These are phyloP conservation scores for Solanum acaule DNA, from an alignment of 257 asterid genomes.

Conservation along the genomic window DNA sequence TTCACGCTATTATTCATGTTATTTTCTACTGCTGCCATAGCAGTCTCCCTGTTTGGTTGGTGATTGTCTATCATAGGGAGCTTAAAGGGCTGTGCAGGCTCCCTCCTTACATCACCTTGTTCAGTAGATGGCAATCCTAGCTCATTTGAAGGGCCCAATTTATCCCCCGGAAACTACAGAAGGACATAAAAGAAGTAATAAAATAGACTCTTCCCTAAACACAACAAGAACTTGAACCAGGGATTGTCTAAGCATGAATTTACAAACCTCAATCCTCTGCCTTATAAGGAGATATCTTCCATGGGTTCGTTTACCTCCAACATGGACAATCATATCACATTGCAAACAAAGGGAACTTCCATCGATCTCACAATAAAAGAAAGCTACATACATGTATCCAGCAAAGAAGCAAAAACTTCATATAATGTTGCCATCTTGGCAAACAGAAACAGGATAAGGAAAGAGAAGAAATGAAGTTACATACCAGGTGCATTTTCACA, in stretches of 20 bases:
- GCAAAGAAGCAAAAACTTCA: not conserved
- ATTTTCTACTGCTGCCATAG: constrained; percentile 16
- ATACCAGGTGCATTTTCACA: constrained; percentile 93
- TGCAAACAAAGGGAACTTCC: constrained; percentile 93
- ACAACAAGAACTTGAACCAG: not conserved
- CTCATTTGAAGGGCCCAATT: constrained; percentile 34
- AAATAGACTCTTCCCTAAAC: not conserved
- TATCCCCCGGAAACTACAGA: constrained; percentile 82
- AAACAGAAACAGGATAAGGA: not conserved
- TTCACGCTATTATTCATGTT: constrained; percentile 20
- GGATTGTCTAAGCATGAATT: constrained; percentile 3
- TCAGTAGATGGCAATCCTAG: constrained; percentile 34
- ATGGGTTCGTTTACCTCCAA: constrained; percentile 95
- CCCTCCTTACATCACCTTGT: constrained; percentile 32
- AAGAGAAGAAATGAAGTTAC: constrained; percentile 11
- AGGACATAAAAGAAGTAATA: constrained; percentile 5
- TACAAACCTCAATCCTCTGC: constrained; percentile 94
- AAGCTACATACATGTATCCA: constrained; percentile 48
- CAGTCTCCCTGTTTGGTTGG: constrained; percentile 24
- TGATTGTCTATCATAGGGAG: constrained; percentile 24
- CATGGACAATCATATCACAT: constrained; percentile 93
- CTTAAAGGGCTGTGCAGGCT: constrained; percentile 12
- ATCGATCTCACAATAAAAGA: constrained; percentile 93
- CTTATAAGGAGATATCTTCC: constrained; percentile 81
- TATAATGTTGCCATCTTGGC: not conserved